phyloP scores from a whole-genome alignment of 1,284 basidiomycete species.

The Porogramme epimiltina region DNA sequence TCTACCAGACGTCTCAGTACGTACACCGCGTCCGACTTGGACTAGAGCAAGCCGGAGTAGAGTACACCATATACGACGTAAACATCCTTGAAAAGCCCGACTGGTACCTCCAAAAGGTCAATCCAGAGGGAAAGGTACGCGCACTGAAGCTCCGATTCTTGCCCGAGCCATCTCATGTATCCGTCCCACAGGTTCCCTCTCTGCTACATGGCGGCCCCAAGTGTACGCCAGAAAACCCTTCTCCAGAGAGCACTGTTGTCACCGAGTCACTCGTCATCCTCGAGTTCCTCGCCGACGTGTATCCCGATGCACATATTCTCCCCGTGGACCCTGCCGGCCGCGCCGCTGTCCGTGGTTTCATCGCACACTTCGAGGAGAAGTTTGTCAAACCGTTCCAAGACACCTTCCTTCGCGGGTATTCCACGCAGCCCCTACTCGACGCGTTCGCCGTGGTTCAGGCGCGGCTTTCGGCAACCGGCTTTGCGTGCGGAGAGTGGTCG shows the following conservation, averaged over 20 bases:
- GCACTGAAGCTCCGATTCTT: not conserved
- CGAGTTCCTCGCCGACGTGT: slow-evolving; percentile 62
- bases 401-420: slow-evolving; percentile 37
- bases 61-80: slow-evolving; percentile 52
- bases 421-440: slow-evolving; percentile 40
- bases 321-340: slow-evolving; percentile 54
- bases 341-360: slow-evolving; percentile 57
- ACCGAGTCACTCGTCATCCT: slow-evolving; percentile 62
- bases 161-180: not conserved
- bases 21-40: slow-evolving; percentile 37
- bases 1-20: slow-evolving; percentile 1
- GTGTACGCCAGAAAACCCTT: slow-evolving; percentile 47
- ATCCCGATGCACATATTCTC: slow-evolving; percentile 45
- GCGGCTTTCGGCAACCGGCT: slow-evolving; percentile 29
- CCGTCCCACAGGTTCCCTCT: slow-evolving; percentile 41
- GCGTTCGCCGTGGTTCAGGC: slow-evolving; percentile 34
- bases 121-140: slow-evolving; percentile 54
- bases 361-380: slow-evolving; percentile 48
- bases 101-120: slow-evolving; percentile 63
- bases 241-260: slow-evolving; percentile 56
- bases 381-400: not conserved
- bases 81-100: slow-evolving; percentile 60
- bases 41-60: slow-evolving; percentile 51
- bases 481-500: slow-evolving; percentile 41
- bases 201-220: slow-evolving; percentile 58